Percentiles rank a stretch among this genome's conserved stretches.
Conservation (phyloP, 495 filamentous ascomycete species). For the Penicillium bovifimosum region DNA sequence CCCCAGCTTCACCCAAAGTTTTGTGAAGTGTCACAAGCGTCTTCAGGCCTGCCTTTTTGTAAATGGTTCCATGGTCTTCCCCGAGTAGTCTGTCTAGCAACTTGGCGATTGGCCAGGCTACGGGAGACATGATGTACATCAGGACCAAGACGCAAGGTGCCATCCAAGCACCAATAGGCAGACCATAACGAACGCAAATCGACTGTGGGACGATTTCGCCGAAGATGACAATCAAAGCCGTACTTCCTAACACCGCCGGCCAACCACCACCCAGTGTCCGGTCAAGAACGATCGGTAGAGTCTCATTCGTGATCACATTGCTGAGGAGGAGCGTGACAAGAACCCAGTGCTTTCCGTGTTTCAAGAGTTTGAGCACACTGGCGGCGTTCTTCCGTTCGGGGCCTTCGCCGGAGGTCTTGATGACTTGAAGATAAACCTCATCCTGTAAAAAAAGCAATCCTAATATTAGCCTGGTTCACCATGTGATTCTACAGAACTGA, state of each 20-base stretch:
- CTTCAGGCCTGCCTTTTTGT: constrained; percentile 92
- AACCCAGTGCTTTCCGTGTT: constrained; percentile 97
- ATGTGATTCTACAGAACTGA: constrained; percentile 6
- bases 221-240: constrained; percentile 94
- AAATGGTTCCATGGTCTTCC: constrained; percentile 88
- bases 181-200: constrained; percentile 90
- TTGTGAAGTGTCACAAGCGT: constrained; percentile 90
- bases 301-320: constrained; percentile 98
- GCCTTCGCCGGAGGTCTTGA: constrained; percentile 76
- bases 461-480: background rate
- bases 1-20: constrained; percentile 75
- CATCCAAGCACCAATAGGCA: constrained; percentile 95
- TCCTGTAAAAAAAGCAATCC: constrained; percentile 50
- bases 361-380: constrained; percentile 72
- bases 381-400: constrained; percentile 75
- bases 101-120: constrained; percentile 88
- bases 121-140: constrained; percentile 85
- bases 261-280: constrained; percentile 90
- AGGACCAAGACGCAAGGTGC: constrained; percentile 78
- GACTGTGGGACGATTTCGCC: constrained; percentile 95
- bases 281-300: constrained; percentile 90
- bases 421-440: constrained; percentile 94
- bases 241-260: constrained; percentile 89
- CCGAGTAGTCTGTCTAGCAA: constrained; percentile 83
- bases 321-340: constrained; percentile 87